A percentile compares a stretch with the other conserved stretches of the same genome.
These are phyloP conservation scores for Ormosia emarginata DNA, from an alignment of 306 rosid species.

Conservation along the genomic window DNA sequence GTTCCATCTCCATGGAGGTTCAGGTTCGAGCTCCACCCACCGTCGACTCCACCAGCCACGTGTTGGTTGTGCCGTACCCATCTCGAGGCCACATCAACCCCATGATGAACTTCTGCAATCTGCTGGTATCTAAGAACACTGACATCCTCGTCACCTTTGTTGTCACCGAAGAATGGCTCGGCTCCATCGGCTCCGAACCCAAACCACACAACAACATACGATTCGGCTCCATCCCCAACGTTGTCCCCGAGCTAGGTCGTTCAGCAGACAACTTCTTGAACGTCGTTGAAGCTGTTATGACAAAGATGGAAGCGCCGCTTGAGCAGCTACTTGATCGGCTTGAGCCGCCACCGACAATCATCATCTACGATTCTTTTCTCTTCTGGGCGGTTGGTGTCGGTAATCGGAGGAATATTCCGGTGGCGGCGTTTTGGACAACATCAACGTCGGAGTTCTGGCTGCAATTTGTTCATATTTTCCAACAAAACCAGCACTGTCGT, in stretches of 20 bases:
- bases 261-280: background rate
- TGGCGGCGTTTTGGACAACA: conserved; percentile 46
- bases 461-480: conserved; percentile 13
- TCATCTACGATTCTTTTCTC: conserved; percentile 35
- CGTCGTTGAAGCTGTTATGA: conserved; percentile 36
- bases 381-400: conserved; percentile 30
- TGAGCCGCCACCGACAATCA: background rate
- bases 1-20: conserved; percentile 1
- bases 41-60: background rate
- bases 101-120: conserved; percentile 43
- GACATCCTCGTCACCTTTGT: conserved; percentile 41
- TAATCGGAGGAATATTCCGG: conserved; percentile 34
- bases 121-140: background rate
- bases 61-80: conserved; percentile 51
- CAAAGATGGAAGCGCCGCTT: conserved; percentile 46
- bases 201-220: conserved; percentile 29
- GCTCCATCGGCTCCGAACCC: conserved; percentile 24
- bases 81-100: conserved; percentile 51
- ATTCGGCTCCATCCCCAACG: conserved; percentile 30
- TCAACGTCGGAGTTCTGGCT: conserved; percentile 27
- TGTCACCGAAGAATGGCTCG: conserved; percentile 44
- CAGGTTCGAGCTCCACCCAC: background rate
- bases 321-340: conserved; percentile 33
- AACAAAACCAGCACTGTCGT: background rate
- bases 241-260: conserved; percentile 21